phyloP scores from a whole-genome alignment of 306 rosid species.

The Cucurbita maxima region DNA sequence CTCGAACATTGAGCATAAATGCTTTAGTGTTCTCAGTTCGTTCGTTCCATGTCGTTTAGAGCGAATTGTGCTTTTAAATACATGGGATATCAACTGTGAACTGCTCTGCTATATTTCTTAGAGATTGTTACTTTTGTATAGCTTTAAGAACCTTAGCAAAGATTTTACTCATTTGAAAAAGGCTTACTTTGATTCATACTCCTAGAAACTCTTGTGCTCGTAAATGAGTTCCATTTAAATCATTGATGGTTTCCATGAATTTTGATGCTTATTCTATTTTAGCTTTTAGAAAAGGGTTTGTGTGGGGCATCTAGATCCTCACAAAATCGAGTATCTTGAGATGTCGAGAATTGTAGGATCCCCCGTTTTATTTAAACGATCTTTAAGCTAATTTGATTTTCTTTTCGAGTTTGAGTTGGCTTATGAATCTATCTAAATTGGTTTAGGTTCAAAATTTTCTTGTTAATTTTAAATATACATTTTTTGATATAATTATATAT shows the following conservation, averaged over 20 bases:
- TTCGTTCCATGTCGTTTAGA: background rate
- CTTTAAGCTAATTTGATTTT: too few relatives aligned
- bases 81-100: background rate
- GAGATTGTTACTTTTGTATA: background rate
- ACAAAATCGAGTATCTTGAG: too few relatives aligned
- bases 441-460: too few relatives aligned
- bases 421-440: too few relatives aligned
- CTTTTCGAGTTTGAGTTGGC: too few relatives aligned
- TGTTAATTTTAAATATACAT: too few relatives aligned
- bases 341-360: too few relatives aligned
- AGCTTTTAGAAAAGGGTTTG: background rate
- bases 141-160: background rate
- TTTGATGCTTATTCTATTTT: background rate
- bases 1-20: conserved; percentile 47
- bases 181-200: background rate
- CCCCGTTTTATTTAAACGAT: too few relatives aligned
- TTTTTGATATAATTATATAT: too few relatives aligned
- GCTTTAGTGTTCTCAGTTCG: background rate
- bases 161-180: background rate
- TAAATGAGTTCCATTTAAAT: background rate
- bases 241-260: background rate
- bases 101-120: background rate
- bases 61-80: background rate
- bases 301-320: too few relatives aligned
- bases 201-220: background rate